phyloP scores from a whole-genome alignment of 169 alveolate species.

The Plasmodium berghei region DNA sequence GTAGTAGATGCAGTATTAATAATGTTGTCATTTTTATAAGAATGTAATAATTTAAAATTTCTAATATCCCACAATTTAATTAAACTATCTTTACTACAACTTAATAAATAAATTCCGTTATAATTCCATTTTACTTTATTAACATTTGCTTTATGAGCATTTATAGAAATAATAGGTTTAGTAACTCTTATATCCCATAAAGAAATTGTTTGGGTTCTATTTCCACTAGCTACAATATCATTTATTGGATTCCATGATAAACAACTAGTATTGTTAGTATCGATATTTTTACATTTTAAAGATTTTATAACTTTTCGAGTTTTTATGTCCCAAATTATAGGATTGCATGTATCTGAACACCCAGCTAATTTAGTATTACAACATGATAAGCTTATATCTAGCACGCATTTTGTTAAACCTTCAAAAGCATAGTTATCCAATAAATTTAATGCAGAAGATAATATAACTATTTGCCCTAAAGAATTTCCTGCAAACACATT shows the following conservation, averaged over 20 bases:
- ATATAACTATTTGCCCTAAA: conserved; percentile 85
- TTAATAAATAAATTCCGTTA: conserved; percentile 73
- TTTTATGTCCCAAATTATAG: conserved; percentile 87
- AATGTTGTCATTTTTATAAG: conserved; percentile 74
- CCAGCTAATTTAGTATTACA: conserved; percentile 83
- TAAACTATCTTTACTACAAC: conserved; percentile 87
- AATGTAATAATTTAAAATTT: conserved; percentile 78
- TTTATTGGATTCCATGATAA: conserved; percentile 90
- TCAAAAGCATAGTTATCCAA: conserved; percentile 84
- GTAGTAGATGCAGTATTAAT: conserved; percentile 18
- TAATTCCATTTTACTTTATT: conserved; percentile 84
- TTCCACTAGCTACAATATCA: conserved; percentile 89
- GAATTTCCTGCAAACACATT: conserved; percentile 86
- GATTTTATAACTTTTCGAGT: conserved; percentile 78
- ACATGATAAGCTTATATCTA: conserved; percentile 85
- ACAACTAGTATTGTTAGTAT: conserved; percentile 85
- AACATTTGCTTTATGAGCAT: conserved; percentile 90
- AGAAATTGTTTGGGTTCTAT: conserved; percentile 87
- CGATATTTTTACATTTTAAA: conserved; percentile 82
- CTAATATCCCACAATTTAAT: conserved; percentile 90
- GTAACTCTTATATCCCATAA: conserved; percentile 89
- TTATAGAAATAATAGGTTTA: conserved; percentile 86
- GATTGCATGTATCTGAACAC: conserved; percentile 86
- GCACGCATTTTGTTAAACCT: conserved; percentile 83
- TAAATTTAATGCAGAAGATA: conserved; percentile 86